Evolutionary conservation across 2,329 filamentous ascomycete species (phyloP).

Genomic region (Lasiodiplodia sp.): DNA sequence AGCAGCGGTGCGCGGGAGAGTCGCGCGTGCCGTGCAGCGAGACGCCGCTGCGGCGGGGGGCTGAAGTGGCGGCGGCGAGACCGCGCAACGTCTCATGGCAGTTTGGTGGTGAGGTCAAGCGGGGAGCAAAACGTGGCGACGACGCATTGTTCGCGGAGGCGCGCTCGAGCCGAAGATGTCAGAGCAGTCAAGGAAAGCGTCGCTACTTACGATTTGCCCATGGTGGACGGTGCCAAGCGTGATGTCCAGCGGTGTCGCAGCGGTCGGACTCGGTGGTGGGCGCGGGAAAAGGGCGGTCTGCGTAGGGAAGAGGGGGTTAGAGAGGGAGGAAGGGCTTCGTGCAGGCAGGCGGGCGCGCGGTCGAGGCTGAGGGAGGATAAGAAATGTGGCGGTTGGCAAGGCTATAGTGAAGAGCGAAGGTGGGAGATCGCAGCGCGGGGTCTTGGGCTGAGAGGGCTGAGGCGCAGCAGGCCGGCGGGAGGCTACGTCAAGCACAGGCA

Average conservation of each 20-base stretch:
- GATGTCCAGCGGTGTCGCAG: slow-evolving; percentile 16
- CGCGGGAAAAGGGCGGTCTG: slow-evolving; percentile 9
- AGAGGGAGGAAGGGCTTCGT: slow-evolving; percentile 16
- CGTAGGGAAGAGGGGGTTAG: neutral
- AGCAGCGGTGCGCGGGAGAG: slow-evolving; percentile 36
- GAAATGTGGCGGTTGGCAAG: slow-evolving; percentile 12
- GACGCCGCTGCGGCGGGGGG: slow-evolving; percentile 21
- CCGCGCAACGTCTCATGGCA: slow-evolving; percentile 2
- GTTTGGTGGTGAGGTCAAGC: neutral
- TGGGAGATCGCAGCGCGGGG: slow-evolving; percentile 31
- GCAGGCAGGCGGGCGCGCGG: neutral
- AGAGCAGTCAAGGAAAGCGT: slow-evolving; percentile 13
- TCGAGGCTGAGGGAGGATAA: slow-evolving; percentile 6
- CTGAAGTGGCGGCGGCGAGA: slow-evolving; percentile 20
- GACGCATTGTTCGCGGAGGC: slow-evolving; percentile 9
- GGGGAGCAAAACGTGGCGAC: neutral
- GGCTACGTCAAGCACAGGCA: slow-evolving; percentile 30
- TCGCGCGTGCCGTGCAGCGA: slow-evolving; percentile 16
- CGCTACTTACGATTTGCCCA: slow-evolving; percentile 51
- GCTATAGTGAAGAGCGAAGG: slow-evolving; percentile 25
- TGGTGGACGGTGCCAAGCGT: slow-evolving; percentile 32
- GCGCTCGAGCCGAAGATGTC: neutral
- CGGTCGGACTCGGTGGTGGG: slow-evolving; percentile 27
- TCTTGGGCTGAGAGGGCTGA: slow-evolving; percentile 26
- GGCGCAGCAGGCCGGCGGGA: slow-evolving; percentile 33